Base-by-base conservation (phyloP, 306 rosid genomes). In the Prosopis cineraria region DNA sequence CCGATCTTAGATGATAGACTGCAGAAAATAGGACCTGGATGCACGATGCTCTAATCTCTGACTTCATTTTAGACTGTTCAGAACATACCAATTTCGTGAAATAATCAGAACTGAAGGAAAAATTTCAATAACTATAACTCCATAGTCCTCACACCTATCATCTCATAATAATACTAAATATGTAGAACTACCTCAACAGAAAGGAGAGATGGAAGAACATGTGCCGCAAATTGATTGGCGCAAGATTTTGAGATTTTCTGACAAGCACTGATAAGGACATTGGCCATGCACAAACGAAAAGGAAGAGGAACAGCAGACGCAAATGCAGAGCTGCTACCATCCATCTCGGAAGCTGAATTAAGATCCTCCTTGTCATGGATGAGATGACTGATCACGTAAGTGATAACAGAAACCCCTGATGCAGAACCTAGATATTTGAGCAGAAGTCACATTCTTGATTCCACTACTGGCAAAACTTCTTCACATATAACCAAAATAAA, bases 231-330 rank as follows among this genome's bases (percentile, higher is more conserved):
- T 29, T 30, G 82, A 78, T 86, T 87, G 85, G 80, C 87, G 52
- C 87, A 77, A 22, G 89, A 79, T 74, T 85, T 93, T 10, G 93
- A 78, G 22, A 89, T 82, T 82, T 92, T 94, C 81, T 94, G 97
- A 81, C 93, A 88, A 72, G 93, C 86, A 74, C 97, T 94, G 82
- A 90, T 92, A 62, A 94, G 90, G 79, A 88, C 98, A 91, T 92
- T 94, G 17, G 95, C 97, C 97, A 94, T 89, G 90, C 97, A 94
- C 65, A 92, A 70, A 48, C 82, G 79, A 73, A 88, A 91, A 39
- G 93, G 37, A 58, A 92, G 88, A 73, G 91, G 82, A 78, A 78
- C 29, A 39, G 87, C 78, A 22, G 59, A 79, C 34, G 60, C 78
- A 71, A 45, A 36, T 19, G 37, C 64, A 64, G 66, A 60, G 70